Base-by-base conservation (phyloP, 108 stramenopile species). In the Conticribra guillardii region DNA sequence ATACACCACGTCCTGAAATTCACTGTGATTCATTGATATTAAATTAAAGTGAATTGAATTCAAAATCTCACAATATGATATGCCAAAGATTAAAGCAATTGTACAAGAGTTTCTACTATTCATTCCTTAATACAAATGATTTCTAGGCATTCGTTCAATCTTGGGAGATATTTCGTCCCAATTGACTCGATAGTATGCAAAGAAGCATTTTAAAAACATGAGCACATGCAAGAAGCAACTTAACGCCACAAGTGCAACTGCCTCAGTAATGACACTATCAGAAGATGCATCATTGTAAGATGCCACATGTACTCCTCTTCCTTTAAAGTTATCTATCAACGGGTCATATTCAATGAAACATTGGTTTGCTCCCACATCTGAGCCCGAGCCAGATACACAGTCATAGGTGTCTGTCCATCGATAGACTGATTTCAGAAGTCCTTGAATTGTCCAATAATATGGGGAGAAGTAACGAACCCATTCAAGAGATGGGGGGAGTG, bases 261-360 rank as follows among this genome's bases (percentile, higher is more conserved):
- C 7, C 16, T 46, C 61, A 5, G 61, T 48, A 23, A 48, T 4
- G 34, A 59, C 21, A 8, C 34, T n/a, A 5, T 59, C 58, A 2
- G 58, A 59, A 3, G 33, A 22, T 2, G 46, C n/a, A 52, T 27
- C 54, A 49, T 51, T 64, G 67, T 21, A 74, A 8, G 65, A 32
- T 47, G 64, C 64, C 19, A 56, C 71, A 66, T 61, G 32, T 18
- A 73, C 66, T 31, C 71, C 71, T 24, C 73, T 54, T n/a, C 31
- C 30, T 34, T 67, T 60, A 4, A 46, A 67, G 17, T 67, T 23
- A 21, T 67, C 48, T 1, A 74, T 67, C 1, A 55, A 18, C n/a
- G 37, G 18, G 32, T 53, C 52, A 26, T 57, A 57, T 45, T 74
- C 73, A 53, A 68, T 58, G 23, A 74, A 74, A 30, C 73, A 74